Percentiles rank a stretch among this genome's conserved stretches.
phyloP scores from a whole-genome alignment of 2,329 filamentous ascomycete genomes.

The Rhynchosporium agropyri region DNA sequence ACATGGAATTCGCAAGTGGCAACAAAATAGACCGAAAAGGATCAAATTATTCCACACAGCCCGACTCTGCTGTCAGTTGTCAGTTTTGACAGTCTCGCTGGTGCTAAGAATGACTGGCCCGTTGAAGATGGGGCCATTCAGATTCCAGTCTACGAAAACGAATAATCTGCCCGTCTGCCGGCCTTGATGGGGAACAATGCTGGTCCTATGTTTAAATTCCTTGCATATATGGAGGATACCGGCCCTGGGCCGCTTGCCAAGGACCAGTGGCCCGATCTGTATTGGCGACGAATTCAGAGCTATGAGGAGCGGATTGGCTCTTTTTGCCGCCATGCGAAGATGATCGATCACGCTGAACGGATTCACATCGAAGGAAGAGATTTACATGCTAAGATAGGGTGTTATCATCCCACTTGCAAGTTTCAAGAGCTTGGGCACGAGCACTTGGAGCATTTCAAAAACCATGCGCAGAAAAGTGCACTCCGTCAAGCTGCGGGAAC shows the following conservation, averaged over 20 bases:
- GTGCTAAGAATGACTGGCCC: background rate
- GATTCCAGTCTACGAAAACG: background rate
- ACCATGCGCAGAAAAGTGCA: constrained; percentile 27
- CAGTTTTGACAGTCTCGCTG: constrained; percentile 1
- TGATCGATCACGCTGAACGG: constrained; percentile 30
- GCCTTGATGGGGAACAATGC: background rate
- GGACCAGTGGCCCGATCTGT: constrained; percentile 26
- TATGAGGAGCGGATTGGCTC: constrained; percentile 26
- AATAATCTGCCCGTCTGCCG: background rate
- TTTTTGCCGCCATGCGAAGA: constrained; percentile 28
- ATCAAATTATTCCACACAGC: background rate
- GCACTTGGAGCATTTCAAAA: constrained; percentile 32
- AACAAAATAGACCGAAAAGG: background rate
- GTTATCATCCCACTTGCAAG: constrained; percentile 17
- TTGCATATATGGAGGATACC: background rate
- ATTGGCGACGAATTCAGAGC: constrained; percentile 28
- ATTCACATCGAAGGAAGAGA: constrained; percentile 19
- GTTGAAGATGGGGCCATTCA: background rate
- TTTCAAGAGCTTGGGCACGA: constrained; percentile 24
- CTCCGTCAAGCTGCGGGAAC: constrained; percentile 26
- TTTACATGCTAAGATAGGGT: background rate
- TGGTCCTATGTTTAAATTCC: background rate
- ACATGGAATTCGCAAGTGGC: background rate
- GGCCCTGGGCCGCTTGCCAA: too few species aligned
- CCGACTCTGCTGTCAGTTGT: background rate